A percentile compares a stretch with the other conserved stretches of the same genome.
phyloP scores from a whole-genome alignment of 139 green algal species.

The Spirogloea muscicola region DNA sequence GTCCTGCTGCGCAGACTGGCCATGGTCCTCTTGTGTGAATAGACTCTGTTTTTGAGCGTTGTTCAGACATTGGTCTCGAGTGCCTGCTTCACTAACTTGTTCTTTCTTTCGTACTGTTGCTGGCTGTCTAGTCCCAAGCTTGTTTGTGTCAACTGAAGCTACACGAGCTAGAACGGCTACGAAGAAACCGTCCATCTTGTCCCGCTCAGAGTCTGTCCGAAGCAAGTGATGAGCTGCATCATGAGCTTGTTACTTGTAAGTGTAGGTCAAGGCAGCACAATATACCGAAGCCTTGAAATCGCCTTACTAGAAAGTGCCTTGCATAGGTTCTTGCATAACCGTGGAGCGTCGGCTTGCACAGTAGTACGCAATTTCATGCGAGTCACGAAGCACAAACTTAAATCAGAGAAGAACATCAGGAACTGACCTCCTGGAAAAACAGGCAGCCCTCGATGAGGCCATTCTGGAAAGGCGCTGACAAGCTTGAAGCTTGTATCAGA shows the following conservation, averaged over 20 bases:
- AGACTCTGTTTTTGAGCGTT: neutral
- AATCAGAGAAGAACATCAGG: too few species aligned
- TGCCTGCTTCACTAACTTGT: neutral
- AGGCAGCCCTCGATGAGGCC: conserved; percentile 65
- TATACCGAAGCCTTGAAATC: too few species aligned
- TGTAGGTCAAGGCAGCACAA: too few species aligned
- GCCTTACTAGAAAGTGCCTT: neutral
- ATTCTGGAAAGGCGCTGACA: conserved; percentile 60
- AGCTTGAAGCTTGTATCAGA: conserved; percentile 64
- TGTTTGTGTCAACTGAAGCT: too few species aligned
- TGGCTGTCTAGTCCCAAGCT: neutral
- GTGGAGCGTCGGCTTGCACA: neutral
- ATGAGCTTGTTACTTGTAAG: too few species aligned
- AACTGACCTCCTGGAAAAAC: conserved; percentile 13
- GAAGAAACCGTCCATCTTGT: conserved; percentile 51
- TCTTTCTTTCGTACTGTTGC: conserved; percentile 4
- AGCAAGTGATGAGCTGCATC: conserved; percentile 35
- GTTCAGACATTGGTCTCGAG: neutral
- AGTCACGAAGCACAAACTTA: too few species aligned
- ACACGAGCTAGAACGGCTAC: conserved; percentile 43
- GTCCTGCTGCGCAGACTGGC: neutral
- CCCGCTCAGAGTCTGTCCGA: conserved; percentile 23
- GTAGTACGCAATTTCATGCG: too few species aligned
- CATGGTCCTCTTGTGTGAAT: neutral
- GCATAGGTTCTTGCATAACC: neutral